Conservation (phyloP, 2,329 filamentous ascomycete genomes). For the Epichloe baconii region DNA sequence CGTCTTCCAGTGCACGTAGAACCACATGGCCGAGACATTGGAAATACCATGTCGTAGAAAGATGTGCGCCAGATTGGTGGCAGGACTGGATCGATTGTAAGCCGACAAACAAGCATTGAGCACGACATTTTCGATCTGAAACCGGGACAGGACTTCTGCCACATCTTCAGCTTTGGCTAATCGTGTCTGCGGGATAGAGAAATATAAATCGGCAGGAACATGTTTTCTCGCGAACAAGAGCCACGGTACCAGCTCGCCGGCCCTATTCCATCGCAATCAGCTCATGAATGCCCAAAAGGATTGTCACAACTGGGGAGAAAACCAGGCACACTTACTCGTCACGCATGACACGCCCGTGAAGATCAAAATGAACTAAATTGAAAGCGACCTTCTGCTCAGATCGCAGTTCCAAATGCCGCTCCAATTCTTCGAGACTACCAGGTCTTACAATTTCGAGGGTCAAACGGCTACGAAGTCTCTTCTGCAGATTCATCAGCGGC, state of each 20-base stretch:
- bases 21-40: conserved; percentile 19
- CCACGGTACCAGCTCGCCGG: conserved; percentile 12
- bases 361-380: conserved; percentile 17
- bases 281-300: background rate
- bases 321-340: conserved; percentile 11
- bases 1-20: conserved; percentile 17
- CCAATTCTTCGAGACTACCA: conserved; percentile 14
- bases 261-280: conserved; percentile 5
- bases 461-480: conserved; percentile 14
- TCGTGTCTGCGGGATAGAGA: conserved; percentile 12
- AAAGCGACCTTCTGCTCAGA: conserved; percentile 12
- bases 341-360: conserved; percentile 14
- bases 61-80: conserved; percentile 16
- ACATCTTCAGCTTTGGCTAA: conserved; percentile 13
- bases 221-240: conserved; percentile 14
- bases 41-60: conserved; percentile 15
- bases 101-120: conserved; percentile 18
- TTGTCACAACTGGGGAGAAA: background rate
- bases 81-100: conserved; percentile 13
- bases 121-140: conserved; percentile 16
- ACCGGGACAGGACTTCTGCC: conserved; percentile 12
- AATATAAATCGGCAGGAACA: conserved; percentile 5
- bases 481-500: conserved; percentile 17
- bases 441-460: conserved; percentile 14
- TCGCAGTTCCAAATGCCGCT: conserved; percentile 11